Evolutionary conservation across 164 flowering plant species (phyloP).

Genomic region (Stephania yunnanensis): DNA sequence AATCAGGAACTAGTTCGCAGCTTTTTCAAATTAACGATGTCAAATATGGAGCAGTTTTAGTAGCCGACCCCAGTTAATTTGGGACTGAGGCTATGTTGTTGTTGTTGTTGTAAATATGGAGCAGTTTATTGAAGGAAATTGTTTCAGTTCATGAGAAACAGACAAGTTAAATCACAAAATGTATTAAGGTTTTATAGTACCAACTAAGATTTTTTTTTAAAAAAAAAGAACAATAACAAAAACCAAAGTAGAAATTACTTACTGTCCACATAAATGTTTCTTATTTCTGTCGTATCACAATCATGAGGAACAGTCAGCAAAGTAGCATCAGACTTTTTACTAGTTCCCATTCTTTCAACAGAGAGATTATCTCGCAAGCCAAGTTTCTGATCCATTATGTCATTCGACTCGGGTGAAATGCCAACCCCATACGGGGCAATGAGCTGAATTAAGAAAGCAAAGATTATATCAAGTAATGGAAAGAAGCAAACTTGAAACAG

Average conservation of each 20-base stretch:
- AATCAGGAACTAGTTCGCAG: neutral
- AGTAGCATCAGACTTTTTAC: conserved; percentile 24
- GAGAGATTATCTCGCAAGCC: conserved; percentile 22
- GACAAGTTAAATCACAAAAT: neutral
- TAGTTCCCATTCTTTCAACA: conserved; percentile 21
- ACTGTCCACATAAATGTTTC: conserved; percentile 72
- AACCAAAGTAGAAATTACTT: conserved; percentile 25
- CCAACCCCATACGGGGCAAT: conserved; percentile 55
- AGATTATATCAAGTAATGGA: neutral
- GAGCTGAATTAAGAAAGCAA: conserved; percentile 32
- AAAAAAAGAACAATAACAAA: no score
- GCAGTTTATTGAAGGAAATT: neutral
- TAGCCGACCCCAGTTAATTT: no score
- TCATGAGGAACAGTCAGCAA: conserved; percentile 36
- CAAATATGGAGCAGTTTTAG: neutral
- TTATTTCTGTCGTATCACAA: conserved; percentile 54
- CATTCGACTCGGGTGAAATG: conserved; percentile 26
- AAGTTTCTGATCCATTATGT: conserved; percentile 26
- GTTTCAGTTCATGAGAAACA: neutral
- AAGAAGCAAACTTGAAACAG: neutral
- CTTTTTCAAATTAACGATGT: neutral
- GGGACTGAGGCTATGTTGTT: no score
- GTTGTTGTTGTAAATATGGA: no score
- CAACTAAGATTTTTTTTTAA: neutral
- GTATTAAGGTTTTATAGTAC: neutral